Conservation (phyloP, 768 basidiomycete species). For the Amanita muscaria region DNA sequence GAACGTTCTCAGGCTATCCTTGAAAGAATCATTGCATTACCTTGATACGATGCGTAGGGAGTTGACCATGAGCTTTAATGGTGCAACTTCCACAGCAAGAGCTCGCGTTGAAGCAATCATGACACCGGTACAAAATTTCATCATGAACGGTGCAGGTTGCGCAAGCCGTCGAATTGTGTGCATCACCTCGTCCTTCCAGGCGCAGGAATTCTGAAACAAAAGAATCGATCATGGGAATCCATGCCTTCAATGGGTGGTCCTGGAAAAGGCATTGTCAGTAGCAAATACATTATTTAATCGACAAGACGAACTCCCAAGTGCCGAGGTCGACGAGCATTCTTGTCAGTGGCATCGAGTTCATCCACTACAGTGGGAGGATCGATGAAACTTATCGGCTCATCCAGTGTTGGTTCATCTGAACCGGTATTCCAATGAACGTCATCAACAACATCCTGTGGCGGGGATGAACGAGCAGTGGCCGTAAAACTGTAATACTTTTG, state of each 20-base stretch:
- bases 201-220: background rate
- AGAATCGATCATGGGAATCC: background rate
- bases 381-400: background rate
- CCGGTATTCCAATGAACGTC: background rate
- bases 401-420: background rate
- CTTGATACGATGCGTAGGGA: conserved; percentile 14
- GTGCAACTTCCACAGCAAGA: conserved; percentile 9
- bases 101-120: conserved; percentile 8
- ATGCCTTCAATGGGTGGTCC: background rate
- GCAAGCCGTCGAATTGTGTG: background rate
- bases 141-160: background rate
- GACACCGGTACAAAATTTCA: conserved; percentile 7
- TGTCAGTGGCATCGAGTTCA: background rate
- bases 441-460: background rate
- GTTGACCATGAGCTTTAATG: conserved; percentile 3
- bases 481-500: background rate
- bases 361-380: background rate
- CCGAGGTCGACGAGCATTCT: background rate
- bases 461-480: background rate
- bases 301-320: background rate
- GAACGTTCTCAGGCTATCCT: background rate
- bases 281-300: background rate
- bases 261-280: background rate
- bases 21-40: background rate
- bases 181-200: background rate